These are phyloP conservation scores for Clitopilus passeckerianus DNA, from an alignment of 768 basidiomycete genomes.

Conservation along the genomic window DNA sequence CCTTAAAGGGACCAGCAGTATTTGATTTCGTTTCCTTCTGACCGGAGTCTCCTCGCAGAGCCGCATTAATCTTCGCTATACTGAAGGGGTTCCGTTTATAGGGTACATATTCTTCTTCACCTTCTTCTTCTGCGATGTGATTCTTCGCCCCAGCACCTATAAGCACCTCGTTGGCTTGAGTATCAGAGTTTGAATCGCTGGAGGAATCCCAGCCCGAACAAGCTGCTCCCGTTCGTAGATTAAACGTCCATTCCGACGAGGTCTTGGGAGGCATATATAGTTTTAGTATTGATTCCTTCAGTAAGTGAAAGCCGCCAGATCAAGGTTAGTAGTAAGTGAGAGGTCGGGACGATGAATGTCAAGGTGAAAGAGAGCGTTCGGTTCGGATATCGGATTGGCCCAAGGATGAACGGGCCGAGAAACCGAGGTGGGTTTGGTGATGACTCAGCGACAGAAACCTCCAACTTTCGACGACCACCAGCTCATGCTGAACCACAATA, in stretches of 20 bases:
- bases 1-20: not conserved
- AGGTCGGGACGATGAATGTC: too few species aligned
- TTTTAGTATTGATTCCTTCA: not conserved
- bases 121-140: constrained; percentile 39
- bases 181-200: constrained; percentile 14
- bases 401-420: not conserved
- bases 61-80: constrained; percentile 77
- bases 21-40: not conserved
- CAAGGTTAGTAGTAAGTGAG: too few species aligned
- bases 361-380: not conserved
- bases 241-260: constrained; percentile 31
- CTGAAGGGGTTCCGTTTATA: constrained; percentile 79
- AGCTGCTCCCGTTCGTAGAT: constrained; percentile 21
- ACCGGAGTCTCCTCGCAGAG: constrained; percentile 28
- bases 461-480: not conserved
- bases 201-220: constrained; percentile 19
- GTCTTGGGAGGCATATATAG: not conserved
- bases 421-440: not conserved
- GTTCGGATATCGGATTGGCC: not conserved
- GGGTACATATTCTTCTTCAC: constrained; percentile 50
- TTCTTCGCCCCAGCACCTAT: constrained; percentile 53
- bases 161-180: constrained; percentile 7
- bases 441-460: not conserved
- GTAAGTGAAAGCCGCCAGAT: not conserved
- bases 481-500: too few species aligned